Evolutionary conservation across 2,329 filamentous ascomycete genomes (phyloP), one percentile per base, ranked within the genome.

Genomic region (Claviceps arundinis): DNA sequence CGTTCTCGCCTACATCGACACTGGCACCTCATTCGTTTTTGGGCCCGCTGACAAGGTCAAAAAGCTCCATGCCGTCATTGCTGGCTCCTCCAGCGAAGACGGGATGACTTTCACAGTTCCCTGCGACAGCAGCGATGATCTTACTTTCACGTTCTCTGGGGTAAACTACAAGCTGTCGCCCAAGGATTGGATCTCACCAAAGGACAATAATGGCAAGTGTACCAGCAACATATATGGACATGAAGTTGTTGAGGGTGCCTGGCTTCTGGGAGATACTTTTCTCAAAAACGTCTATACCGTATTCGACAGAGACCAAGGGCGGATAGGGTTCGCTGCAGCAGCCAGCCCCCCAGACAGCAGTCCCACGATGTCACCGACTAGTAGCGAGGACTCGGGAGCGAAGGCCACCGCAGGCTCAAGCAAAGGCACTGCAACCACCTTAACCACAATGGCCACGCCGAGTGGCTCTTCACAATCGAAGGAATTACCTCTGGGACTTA

Each of bases 201-300:
- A 71, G 24, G 61, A 71, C 51, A 60, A 59, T 48, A 61, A 68
- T n/a, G 74, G 72, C 30, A 65, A 65, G 30, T 85, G 81, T 62
- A 75, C 79, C 17, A 90, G 86, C 64, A 89, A 87, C 59, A 78
- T 95, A 38, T 83, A 89, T 50, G 86, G 85, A 1, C 75, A 81
- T 26, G 77, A 84, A 62, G 80, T 87, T 14, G 82, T 88, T 47
- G 68, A 73, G 1, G 73, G 71, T 59, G 60, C 81, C 30, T 95
- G 89, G 88, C 73, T 95, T n/a, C 68, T 95, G 1, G 89, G 89
- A 2, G 89, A 89, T 58, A 80, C 85, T 1, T 95, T 95, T 60
- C 69, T 95, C 55, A 95, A 94, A 71, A 95, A 94, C 59, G 89
- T 95, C 16, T 95, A 95, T 63, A 74, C 81, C 1, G 83, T 93